phyloP scores from a whole-genome alignment of 495 filamentous ascomycete species.

The Trichoderma erinaceum region DNA sequence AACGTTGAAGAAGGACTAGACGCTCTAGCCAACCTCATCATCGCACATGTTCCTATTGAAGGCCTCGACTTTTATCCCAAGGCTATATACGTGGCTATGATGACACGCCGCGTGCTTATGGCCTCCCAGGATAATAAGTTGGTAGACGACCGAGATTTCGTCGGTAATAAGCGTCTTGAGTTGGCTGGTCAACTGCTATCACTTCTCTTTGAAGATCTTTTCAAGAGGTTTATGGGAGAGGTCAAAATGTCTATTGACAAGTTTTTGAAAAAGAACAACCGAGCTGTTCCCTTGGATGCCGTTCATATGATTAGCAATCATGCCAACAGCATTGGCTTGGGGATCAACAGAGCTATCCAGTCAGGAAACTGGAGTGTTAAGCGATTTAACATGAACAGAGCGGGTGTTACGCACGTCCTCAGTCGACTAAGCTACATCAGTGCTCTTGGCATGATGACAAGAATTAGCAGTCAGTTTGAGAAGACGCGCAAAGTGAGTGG shows the following conservation, averaged over 20 bases:
- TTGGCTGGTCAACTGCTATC: conserved; percentile 89
- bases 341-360: conserved; percentile 88
- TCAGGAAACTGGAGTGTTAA: conserved; percentile 97
- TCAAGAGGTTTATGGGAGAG: conserved; percentile 85
- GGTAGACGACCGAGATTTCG: conserved; percentile 94
- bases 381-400: conserved; percentile 96
- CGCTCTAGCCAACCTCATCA: conserved; percentile 80
- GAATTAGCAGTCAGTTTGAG: conserved; percentile 96
- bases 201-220: conserved; percentile 93
- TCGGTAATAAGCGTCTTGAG: conserved; percentile 94
- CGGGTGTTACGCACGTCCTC: conserved; percentile 92
- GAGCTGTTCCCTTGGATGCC: conserved; percentile 81
- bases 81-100: conserved; percentile 90
- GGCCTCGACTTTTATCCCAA: conserved; percentile 92
- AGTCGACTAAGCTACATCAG: conserved; percentile 94
- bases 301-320: conserved; percentile 67
- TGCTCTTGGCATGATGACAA: conserved; percentile 99
- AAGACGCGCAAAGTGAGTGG: conserved; percentile 95
- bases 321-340: conserved; percentile 74
- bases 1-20: conserved; percentile 85
- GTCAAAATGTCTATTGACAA: conserved; percentile 91
- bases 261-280: conserved; percentile 80
- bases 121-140: conserved; percentile 79
- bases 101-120: conserved; percentile 91
- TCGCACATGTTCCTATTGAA: conserved; percentile 86